phyloP scores from a whole-genome alignment of 768 basidiomycete genomes.

The Udeniomyces megalosporus region DNA sequence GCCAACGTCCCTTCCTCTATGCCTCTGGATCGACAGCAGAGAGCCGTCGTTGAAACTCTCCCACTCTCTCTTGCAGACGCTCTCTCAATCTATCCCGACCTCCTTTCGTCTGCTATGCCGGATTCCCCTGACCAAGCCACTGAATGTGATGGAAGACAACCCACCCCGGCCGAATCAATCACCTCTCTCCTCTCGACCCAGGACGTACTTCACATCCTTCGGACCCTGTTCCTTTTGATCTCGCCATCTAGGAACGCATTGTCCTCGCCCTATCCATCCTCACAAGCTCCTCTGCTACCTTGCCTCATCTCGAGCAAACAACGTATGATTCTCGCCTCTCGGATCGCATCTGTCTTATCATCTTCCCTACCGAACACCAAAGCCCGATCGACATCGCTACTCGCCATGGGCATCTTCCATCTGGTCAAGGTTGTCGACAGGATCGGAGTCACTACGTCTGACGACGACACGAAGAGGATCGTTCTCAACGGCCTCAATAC shows the following conservation, averaged over 20 bases:
- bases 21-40: neutral
- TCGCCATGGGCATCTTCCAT: neutral
- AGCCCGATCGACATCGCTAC: neutral
- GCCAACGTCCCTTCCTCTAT: neutral
- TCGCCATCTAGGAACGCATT: neutral
- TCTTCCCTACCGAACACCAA: neutral
- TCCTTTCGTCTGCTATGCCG: neutral
- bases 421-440: neutral
- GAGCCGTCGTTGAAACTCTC: neutral
- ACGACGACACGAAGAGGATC: neutral
- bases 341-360: neutral
- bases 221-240: neutral
- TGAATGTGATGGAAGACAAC: no score
- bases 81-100: neutral
- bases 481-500: conserved; percentile 1
- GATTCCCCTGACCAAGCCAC: no score
- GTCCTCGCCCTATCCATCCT: neutral
- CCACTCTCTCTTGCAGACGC: neutral
- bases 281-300: neutral
- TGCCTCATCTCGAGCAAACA: neutral
- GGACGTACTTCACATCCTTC: neutral
- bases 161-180: neutral
- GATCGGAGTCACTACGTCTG: neutral
- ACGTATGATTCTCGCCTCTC: neutral
- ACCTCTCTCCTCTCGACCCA: neutral